Conservation (phyloP, 441 rosid genomes). For the Gossypium trilobum region DNA sequence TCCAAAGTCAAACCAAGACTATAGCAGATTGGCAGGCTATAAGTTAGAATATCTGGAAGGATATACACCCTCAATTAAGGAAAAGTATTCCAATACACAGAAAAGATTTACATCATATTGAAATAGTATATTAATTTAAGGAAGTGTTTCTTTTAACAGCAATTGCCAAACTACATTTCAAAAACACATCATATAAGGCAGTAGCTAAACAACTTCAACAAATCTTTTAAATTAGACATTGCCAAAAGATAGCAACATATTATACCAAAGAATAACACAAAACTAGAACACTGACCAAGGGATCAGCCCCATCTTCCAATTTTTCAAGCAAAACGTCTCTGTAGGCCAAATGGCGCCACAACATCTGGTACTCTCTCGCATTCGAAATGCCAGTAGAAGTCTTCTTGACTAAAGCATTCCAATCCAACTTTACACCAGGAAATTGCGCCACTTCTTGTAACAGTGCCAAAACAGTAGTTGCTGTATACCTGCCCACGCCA, state of each 20-base stretch:
- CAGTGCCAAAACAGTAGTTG: constrained; percentile 43
- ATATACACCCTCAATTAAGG: background rate
- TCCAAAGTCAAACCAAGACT: background rate
- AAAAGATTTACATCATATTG: background rate
- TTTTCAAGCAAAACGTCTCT: constrained; percentile 34
- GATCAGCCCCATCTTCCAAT: constrained; percentile 40
- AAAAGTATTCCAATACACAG: background rate
- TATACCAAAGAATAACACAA: background rate
- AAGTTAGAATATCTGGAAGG: background rate
- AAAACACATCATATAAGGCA: background rate
- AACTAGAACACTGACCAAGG: constrained; percentile 34
- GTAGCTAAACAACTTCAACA: background rate
- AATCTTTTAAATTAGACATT: background rate
- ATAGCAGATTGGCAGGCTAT: background rate
- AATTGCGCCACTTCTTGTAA: constrained; percentile 60
- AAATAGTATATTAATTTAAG: background rate
- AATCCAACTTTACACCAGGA: constrained; percentile 52
- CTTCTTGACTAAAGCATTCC: constrained; percentile 64
- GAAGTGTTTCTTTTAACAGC: background rate
- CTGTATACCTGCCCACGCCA: constrained; percentile 38
- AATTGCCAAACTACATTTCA: background rate
- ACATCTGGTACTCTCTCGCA: constrained; percentile 68
- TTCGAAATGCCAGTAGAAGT: constrained; percentile 62
- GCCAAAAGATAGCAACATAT: background rate
- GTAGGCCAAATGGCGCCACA: constrained; percentile 90